Evolutionary conservation across 345 rosid species (phyloP).

Genomic region (Linum trigynum): DNA sequence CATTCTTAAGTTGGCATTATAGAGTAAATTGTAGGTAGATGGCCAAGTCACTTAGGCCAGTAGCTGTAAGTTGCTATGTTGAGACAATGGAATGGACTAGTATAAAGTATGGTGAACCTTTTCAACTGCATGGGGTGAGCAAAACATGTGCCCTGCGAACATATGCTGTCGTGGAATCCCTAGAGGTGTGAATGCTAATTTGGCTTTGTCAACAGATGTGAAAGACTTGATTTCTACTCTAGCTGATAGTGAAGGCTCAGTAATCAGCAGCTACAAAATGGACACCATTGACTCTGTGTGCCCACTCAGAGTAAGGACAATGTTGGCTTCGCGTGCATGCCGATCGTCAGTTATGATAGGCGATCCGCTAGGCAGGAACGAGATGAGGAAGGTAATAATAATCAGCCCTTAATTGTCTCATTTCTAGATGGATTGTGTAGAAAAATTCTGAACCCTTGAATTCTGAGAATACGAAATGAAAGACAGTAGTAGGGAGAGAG

Average conservation of each 20-base stretch:
- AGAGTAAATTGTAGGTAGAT: background rate
- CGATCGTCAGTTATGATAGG: conserved; percentile 84
- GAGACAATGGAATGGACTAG: background rate
- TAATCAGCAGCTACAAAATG: conserved; percentile 61
- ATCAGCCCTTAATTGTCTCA: background rate
- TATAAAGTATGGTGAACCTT: background rate
- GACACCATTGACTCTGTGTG: conserved; percentile 69
- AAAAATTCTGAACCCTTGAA: too few species aligned
- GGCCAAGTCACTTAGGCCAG: background rate
- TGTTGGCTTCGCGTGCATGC: conserved; percentile 93
- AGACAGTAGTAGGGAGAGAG: too few species aligned
- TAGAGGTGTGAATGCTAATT: conserved; percentile 5
- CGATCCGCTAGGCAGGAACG: conserved; percentile 71
- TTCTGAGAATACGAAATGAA: too few species aligned
- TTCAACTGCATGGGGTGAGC: too few species aligned
- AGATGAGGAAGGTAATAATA: conserved; percentile 70
- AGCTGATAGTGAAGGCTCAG: conserved; percentile 63
- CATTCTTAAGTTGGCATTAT: too few species aligned
- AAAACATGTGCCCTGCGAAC: too few species aligned
- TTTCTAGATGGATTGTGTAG: background rate
- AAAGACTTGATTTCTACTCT: conserved; percentile 84
- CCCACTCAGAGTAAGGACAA: conserved; percentile 83
- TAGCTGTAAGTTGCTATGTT: background rate
- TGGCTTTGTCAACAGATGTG: conserved; percentile 46
- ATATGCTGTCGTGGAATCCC: background rate